Base-by-base conservation (phyloP, 768 basidiomycete species). In the Xerocomellus dryophilus region DNA sequence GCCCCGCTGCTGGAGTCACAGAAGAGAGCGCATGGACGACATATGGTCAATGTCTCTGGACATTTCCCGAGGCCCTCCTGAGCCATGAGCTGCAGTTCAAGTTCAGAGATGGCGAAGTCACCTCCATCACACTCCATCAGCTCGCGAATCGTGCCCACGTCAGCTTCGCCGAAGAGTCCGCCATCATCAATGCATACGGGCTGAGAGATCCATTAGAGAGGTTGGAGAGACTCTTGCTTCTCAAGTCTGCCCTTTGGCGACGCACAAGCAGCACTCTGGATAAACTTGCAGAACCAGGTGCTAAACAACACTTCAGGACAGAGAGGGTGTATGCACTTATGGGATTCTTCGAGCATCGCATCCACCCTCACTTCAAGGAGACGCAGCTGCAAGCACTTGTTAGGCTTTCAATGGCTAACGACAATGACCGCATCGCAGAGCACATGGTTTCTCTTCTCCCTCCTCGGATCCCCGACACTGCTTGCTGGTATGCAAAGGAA, bases 251-350 rank as follows among this genome's bases (percentile, higher is more conserved):
- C 23, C 51, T 66, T 23, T 69, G 67, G 67, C 50, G 53, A 25
- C 51, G 65, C 35, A 61, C 15, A 34, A 64, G 59, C 17, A 9
- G 39, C 1, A 17, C 5, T 7, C 15, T 51, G 1, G 20, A 50
- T 21, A 25, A 2, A 12, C 41, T 54, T 15, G 34, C 7, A 29
- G 15, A 7, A 6, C 39, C 23, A 31, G 39, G n/a, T 2, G n/a
- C 46, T 29, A 1, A 32, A 23, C 14, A 23, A 5, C 8, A 21
- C 44, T 59, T 54, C 43, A 43, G 38, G 39, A 57, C 60, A 38
- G 66, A 65, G 23, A 67, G 52, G 23, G 65, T 69, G 31, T 67
- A 65, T 9, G 56, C 65, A 10, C 56, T 69, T 1, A 65, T 64
- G 67, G 59, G 59, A 4, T 65, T 69, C 41, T 66, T 69, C 20